Conservation (phyloP, 1,284 basidiomycete species). For the Cutaneotrichosporon curvatum region DNA sequence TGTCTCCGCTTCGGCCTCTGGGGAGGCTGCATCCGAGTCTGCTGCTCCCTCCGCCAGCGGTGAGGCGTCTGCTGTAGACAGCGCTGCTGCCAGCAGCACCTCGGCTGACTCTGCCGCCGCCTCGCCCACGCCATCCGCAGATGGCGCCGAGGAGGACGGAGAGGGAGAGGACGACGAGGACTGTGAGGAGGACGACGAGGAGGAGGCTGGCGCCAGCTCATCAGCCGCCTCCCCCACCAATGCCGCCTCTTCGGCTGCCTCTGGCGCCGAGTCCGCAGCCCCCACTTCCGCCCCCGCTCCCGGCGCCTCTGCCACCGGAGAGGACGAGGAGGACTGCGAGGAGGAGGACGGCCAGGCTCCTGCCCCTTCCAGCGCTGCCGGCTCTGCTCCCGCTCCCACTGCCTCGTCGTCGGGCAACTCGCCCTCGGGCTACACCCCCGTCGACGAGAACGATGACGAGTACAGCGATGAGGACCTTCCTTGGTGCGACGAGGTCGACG, state of each 20-base stretch:
- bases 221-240: constrained; percentile 37
- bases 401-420: constrained; percentile 28
- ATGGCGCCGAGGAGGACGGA: neutral
- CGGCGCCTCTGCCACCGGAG: neutral
- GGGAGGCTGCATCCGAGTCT: no score
- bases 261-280: constrained; percentile 46
- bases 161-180: neutral
- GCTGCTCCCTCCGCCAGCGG: no score
- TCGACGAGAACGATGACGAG: neutral
- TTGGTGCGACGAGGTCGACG: constrained; percentile 14
- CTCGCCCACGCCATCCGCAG: neutral
- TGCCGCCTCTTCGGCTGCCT: no score
- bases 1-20: no score
- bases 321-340: constrained; percentile 2
- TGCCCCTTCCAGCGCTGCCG: neutral
- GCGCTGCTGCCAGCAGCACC: neutral
- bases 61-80: no score
- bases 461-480: constrained; percentile 12
- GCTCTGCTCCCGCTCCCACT: neutral
- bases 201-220: constrained; percentile 69
- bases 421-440: constrained; percentile 25
- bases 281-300: constrained; percentile 5
- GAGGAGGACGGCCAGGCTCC: constrained; percentile 1
- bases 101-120: neutral
- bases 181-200: constrained; percentile 21